phyloP scores from a whole-genome alignment of 768 basidiomycete genomes.

The Pulveroboletus sp. region DNA sequence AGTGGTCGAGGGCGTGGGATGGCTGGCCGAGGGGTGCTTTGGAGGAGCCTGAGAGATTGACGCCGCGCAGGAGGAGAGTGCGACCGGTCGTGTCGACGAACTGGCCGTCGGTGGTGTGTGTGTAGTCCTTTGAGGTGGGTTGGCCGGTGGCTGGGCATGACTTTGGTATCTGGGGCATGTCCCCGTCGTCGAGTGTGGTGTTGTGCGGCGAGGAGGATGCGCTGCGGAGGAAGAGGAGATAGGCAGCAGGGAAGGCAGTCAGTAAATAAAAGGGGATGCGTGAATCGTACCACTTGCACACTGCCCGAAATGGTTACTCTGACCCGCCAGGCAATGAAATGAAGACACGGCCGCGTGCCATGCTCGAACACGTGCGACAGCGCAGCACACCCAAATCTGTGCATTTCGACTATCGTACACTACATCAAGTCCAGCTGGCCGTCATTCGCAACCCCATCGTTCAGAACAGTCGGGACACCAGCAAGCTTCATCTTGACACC shows the following conservation, averaged over 20 bases:
- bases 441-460: neutral
- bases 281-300: conserved; percentile 19
- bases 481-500: conserved; percentile 77
- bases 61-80: conserved; percentile 82
- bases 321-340: too few species aligned
- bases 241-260: neutral
- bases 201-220: neutral
- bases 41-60: conserved; percentile 86
- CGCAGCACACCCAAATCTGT: too few species aligned
- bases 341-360: too few species aligned
- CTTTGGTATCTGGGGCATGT: conserved; percentile 18
- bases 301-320: conserved; percentile 8
- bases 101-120: conserved; percentile 62
- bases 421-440: too few species aligned
- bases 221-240: neutral
- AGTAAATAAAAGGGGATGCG: neutral
- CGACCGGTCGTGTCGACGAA: conserved; percentile 76
- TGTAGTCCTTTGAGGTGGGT: conserved; percentile 30
- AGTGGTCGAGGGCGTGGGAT: conserved; percentile 62
- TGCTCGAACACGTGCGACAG: too few species aligned
- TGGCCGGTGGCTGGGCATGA: conserved; percentile 18
- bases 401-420: too few species aligned
- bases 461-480: conserved; percentile 47
- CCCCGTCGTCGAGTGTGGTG: neutral
- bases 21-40: conserved; percentile 77